Evolutionary conservation across 352 stramenopile genomes (phyloP).

Genomic region (Pythium apleroticum): DNA sequence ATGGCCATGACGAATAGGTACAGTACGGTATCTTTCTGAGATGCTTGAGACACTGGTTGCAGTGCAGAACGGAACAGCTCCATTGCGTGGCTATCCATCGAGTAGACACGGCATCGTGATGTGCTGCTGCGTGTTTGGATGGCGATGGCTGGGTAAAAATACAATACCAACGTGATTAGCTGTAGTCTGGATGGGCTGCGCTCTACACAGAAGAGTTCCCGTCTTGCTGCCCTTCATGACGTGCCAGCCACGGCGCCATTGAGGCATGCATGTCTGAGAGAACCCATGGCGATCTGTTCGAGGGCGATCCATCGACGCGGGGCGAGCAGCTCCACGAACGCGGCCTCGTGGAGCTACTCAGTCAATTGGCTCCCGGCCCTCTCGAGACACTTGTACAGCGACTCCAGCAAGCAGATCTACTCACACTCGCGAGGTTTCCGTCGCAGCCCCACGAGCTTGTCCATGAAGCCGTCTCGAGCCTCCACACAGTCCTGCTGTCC

Average conservation of each 20-base stretch:
- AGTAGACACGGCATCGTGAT: neutral
- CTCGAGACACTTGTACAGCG: slow-evolving; percentile 10
- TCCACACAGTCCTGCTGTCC: slow-evolving; percentile 48
- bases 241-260: neutral
- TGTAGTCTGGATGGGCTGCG: too few species aligned
- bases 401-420: slow-evolving; percentile 44
- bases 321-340: slow-evolving; percentile 6
- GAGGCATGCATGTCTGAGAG: slow-evolving; percentile 2
- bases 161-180: too few species aligned
- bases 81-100: neutral
- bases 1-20: too few species aligned
- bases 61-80: neutral
- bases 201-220: neutral
- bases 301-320: neutral
- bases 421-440: slow-evolving; percentile 40
- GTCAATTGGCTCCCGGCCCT: neutral
- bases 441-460: slow-evolving; percentile 44
- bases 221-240: neutral
- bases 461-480: slow-evolving; percentile 33
- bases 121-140: too few species aligned
- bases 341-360: slow-evolving; percentile 1
- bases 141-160: neutral
- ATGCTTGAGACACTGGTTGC: too few species aligned
- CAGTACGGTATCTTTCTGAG: too few species aligned
- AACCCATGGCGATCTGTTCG: neutral